Base-by-base conservation (phyloP, 352 stramenopile species). In the Pythium oligandrum region DNA sequence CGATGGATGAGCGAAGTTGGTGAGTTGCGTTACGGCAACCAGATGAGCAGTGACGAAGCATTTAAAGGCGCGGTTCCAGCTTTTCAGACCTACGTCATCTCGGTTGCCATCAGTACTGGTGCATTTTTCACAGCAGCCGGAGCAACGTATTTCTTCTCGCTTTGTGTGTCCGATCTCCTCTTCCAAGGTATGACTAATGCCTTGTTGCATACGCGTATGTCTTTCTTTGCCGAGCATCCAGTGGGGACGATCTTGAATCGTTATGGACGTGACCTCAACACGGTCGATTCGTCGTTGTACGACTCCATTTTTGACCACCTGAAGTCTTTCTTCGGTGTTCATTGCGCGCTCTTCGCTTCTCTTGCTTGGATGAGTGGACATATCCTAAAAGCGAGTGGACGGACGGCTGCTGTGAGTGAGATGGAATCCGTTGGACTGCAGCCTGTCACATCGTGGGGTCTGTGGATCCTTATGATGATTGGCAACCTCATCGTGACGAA, bases 321-420 rank as follows among this genome's bases (percentile, higher is more conserved):
- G 30, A 61, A 68, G 43, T 69, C 61, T 9, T 73, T 73, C 37
- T 71, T 71, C 37, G 68, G 60, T 9, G 63, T 55, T 6, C 73
- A 66, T 26, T 76, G 68, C 37, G 58, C 61, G 31, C 48, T 72
- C 6, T 73, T 76, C 43, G 68, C 68, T 10, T 71, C 64, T 9
- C 44, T 73, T 17, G 64, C 49, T 4, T 76, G 68, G 68, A 63
- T 76, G 44, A 71, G 53, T 12, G 68, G 68, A 5, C 68, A 76
- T 40, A 39, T 71, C 1, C 44, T 76, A 38, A 72, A 76, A 44
- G 53, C 40, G 6, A 54, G 39, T 11, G 33, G 12, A n/a, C 11
- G 32, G 11, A 37, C 5, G 6, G 37, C 11, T 12, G 43, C 1
- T 42, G 32, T 44, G 12, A 53, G 34, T 8, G 48, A 68, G 36